These are phyloP conservation scores for Sphenostylis stenocarpa DNA, from an alignment of 306 rosid genomes.

Conservation along the genomic window DNA sequence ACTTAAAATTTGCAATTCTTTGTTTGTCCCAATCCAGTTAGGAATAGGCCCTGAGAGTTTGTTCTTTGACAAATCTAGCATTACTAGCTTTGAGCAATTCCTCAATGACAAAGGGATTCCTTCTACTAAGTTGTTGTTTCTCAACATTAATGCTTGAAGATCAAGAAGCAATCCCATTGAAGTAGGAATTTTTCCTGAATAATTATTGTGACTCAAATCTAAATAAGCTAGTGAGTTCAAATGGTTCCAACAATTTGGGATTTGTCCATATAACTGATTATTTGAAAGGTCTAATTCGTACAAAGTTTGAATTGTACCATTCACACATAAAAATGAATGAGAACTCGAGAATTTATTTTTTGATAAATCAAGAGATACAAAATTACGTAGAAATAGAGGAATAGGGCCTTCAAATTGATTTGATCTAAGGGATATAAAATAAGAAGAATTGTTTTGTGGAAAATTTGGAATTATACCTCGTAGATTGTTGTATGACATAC, in stretches of 20 bases:
- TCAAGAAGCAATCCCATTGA: background rate
- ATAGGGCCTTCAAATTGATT: slow-evolving; percentile 32
- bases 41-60: background rate
- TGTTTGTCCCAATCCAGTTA: background rate
- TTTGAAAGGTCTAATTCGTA: background rate
- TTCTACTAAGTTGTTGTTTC: slow-evolving; percentile 12
- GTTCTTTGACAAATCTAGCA: slow-evolving; percentile 21
- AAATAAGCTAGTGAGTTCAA: background rate
- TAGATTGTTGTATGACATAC: background rate
- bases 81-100: background rate
- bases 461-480: background rate
- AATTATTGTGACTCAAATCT: background rate
- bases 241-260: slow-evolving; percentile 30
- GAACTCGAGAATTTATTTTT: slow-evolving; percentile 22
- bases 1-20: background rate
- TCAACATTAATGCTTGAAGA: background rate
- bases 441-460: background rate
- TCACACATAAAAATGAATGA: background rate
- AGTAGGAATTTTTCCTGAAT: background rate
- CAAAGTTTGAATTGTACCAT: background rate
- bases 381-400: background rate
- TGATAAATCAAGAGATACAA: background rate
- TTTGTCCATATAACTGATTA: background rate
- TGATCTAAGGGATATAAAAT: background rate
- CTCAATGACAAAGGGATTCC: background rate